A percentile compares a stretch with the other conserved stretches of the same genome.
These are phyloP conservation scores for Fusarium drepaniforme DNA, from an alignment of 2,329 filamentous ascomycete species.

Conservation along the genomic window DNA sequence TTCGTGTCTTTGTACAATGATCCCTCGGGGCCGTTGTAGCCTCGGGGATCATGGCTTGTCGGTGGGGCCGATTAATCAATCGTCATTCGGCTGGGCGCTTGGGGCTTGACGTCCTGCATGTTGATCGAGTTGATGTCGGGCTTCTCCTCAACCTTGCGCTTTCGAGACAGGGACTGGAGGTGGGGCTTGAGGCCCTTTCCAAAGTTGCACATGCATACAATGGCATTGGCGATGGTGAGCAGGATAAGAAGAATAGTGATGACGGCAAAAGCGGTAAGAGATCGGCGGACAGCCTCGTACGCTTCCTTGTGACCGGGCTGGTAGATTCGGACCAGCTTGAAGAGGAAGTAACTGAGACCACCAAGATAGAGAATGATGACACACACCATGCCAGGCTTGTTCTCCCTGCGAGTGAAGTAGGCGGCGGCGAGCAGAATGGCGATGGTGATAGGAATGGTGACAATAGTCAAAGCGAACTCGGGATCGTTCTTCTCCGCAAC, in stretches of 20 bases:
- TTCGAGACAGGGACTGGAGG: slow-evolving; percentile 67
- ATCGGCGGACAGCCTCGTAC: slow-evolving; percentile 85
- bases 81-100: slow-evolving; percentile 69
- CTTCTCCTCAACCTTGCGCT: slow-evolving; percentile 63
- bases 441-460: slow-evolving; percentile 92
- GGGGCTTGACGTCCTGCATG: slow-evolving; percentile 68
- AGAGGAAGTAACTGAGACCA: slow-evolving; percentile 94
- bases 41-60: slow-evolving; percentile 20
- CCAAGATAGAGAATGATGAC: slow-evolving; percentile 90
- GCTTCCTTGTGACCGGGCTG: slow-evolving; percentile 67
- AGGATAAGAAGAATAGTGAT: slow-evolving; percentile 92
- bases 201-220: slow-evolving; percentile 92
- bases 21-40: slow-evolving; percentile 5
- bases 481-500: slow-evolving; percentile 76
- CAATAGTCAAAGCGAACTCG: slow-evolving; percentile 89
- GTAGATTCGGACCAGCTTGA: slow-evolving; percentile 98
- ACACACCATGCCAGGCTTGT: slow-evolving; percentile 78
- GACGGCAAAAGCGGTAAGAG: slow-evolving; percentile 92
- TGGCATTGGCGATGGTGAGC: slow-evolving; percentile 87
- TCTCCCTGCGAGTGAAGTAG: slow-evolving; percentile 87
- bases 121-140: slow-evolving; percentile 68
- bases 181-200: slow-evolving; percentile 90
- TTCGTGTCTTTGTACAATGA: slow-evolving; percentile 53
- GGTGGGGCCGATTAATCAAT: slow-evolving; percentile 63
- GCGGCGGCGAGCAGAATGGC: slow-evolving; percentile 87